Evolutionary conservation across 441 rosid species (phyloP).

Genomic region (Dalechampia spathulata): DNA sequence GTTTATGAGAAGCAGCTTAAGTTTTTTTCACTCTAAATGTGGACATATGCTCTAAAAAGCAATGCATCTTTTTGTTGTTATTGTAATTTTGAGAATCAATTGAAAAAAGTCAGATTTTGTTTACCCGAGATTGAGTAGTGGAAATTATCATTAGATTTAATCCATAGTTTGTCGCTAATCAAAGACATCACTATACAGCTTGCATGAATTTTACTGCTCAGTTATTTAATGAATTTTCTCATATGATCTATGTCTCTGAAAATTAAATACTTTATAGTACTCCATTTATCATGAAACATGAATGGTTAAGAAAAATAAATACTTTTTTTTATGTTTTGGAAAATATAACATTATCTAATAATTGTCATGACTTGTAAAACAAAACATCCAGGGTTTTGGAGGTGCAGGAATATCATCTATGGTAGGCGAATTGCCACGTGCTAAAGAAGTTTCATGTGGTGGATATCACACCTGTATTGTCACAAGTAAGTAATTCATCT

Average conservation of each 20-base stretch:
- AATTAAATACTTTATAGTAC: neutral
- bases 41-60: too few relatives aligned
- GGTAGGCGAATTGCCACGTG: constrained; percentile 48
- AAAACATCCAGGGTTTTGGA: constrained; percentile 45
- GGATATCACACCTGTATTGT: constrained; percentile 88
- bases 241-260: neutral
- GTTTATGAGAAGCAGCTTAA: neutral
- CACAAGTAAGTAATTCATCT: constrained; percentile 44
- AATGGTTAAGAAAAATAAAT: neutral
- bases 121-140: too few relatives aligned
- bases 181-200: neutral
- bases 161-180: neutral
- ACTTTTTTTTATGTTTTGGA: constrained; percentile 3
- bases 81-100: neutral
- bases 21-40: neutral
- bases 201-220: neutral
- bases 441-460: constrained; percentile 84
- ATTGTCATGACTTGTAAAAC: constrained; percentile 5
- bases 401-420: constrained; percentile 50
- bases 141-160: neutral
- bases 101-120: neutral
- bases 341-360: constrained; percentile 3
- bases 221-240: neutral
- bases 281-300: neutral
- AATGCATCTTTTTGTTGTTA: neutral